Evolutionary conservation across 257 asterid genomes (phyloP), one percentile per base, ranked within the genome.

Genomic region (Haberlea rhodopensis): DNA sequence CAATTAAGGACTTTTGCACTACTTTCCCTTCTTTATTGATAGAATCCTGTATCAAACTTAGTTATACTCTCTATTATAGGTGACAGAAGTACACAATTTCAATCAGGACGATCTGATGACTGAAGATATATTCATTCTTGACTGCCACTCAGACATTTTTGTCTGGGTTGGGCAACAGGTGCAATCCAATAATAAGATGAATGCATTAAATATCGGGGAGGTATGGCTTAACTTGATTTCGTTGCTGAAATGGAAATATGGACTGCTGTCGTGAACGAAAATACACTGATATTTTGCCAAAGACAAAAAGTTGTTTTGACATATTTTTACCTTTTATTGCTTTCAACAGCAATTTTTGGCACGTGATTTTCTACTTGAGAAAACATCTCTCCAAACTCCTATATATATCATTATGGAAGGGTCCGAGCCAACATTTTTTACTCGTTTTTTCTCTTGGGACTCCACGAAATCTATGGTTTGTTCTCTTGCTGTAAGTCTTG

Each of bases 101-200:
- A 69, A 73, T 79, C 99, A 94, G 82, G 92, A 88, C 62, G 99
- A 94, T 82, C 85, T 94, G 68, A 88, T 90, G 96, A 85, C 99
- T 23, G 99, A 94, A 80, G 99, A 94, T 71, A 70, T 86, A 52
- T 88, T 82, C 81, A 77, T 94, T 81, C 94, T 90, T 20, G 96
- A 94, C 73, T 90, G 96, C 82, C 88, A 81, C 63, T 82, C 89
- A 4, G 96, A 90, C 72, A 81, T 94, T 71, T 90, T 75, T 73
- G 87, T 94, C 48, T 94, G 99, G 99, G 95, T 94, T 28, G 99
- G 99, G 53, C 91, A 83, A 54, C 79, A 80, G 62, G 96, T 94
- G 53, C 95, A 84, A 55, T 26, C 88, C 37, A 86, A 86, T 78
- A 79, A 63, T 57, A 94, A 85, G 80, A 73, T 65, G 73, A 84